phyloP scores from a whole-genome alignment of 139 green algal genomes.

The Nannochloris sp. region DNA sequence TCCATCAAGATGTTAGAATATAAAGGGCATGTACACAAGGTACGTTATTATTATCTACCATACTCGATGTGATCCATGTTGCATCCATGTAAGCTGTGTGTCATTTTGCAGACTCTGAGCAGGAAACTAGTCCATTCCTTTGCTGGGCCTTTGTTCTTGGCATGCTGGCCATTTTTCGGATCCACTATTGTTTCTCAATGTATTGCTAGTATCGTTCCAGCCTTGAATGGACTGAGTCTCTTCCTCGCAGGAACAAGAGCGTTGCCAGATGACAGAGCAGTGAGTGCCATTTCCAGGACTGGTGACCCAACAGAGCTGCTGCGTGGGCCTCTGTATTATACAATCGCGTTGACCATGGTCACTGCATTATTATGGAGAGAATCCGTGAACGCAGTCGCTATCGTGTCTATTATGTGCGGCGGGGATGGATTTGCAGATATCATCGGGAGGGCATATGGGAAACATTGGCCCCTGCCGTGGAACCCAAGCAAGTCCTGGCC shows the following conservation, averaged over 20 bases:
- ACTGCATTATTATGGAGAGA: slow-evolving; percentile 73
- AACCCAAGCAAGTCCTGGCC: slow-evolving; percentile 82
- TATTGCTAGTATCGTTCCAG: slow-evolving; percentile 3
- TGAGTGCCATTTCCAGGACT: slow-evolving; percentile 60
- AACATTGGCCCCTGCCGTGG: slow-evolving; percentile 58
- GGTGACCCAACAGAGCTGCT: slow-evolving; percentile 23
- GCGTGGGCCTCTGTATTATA: slow-evolving; percentile 79
- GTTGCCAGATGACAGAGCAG: slow-evolving; percentile 50
- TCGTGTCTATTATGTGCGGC: slow-evolving; percentile 75
- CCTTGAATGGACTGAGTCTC: slow-evolving; percentile 5
- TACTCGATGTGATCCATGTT: too few species aligned
- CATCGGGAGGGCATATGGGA: slow-evolving; percentile 63
- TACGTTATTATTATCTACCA: neutral
- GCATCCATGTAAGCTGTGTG: neutral
- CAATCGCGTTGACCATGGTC: slow-evolving; percentile 52
- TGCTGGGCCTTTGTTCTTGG: slow-evolving; percentile 70
- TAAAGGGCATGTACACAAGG: slow-evolving; percentile 1
- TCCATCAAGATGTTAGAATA: neutral
- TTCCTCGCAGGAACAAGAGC: slow-evolving; percentile 48
- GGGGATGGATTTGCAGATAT: slow-evolving; percentile 91
- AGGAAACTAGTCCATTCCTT: slow-evolving; percentile 91
- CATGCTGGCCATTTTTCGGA: slow-evolving; percentile 79
- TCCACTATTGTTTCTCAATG: slow-evolving; percentile 18
- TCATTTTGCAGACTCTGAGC: slow-evolving; percentile 59
- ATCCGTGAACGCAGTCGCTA: slow-evolving; percentile 37